phyloP scores from a whole-genome alignment of 1,284 basidiomycete genomes.

The Fistulina hepatica region DNA sequence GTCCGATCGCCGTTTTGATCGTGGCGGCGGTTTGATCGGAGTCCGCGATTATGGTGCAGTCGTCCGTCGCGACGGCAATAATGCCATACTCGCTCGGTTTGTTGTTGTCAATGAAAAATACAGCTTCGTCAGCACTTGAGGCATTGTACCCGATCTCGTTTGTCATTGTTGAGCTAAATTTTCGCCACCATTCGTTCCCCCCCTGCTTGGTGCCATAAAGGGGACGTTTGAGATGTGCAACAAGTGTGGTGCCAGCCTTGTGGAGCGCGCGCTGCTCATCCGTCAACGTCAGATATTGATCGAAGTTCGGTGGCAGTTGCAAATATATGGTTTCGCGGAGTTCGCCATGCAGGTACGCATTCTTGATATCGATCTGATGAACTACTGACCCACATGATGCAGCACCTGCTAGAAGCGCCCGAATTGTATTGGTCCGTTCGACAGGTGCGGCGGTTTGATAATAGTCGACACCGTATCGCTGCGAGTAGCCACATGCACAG shows the following conservation, averaged over 20 bases:
- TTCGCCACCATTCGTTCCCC: conserved; percentile 6
- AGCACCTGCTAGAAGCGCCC: too few species aligned
- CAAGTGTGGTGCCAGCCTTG: too few species aligned
- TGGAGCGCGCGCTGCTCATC: too few species aligned
- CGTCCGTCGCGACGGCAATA: conserved; percentile 22
- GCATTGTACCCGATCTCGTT: conserved; percentile 12
- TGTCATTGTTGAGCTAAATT: too few species aligned
- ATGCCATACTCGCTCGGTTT: conserved; percentile 13
- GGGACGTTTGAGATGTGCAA: conserved; percentile 1
- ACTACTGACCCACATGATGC: too few species aligned
- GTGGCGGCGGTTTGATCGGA: conserved; percentile 7
- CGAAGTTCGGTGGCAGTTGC: too few species aligned
- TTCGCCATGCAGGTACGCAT: too few species aligned
- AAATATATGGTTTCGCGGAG: too few species aligned
- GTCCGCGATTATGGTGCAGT: conserved; percentile 21
- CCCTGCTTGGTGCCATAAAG: conserved; percentile 7
- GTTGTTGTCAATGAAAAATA: conserved; percentile 9
- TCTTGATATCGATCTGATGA: too few species aligned
- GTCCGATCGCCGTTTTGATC: conserved; percentile 12
- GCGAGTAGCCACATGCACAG: conserved; percentile 2
- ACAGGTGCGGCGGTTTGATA: conserved; percentile 4
- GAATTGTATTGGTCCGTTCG: conserved; percentile 4
- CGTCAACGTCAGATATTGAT: too few species aligned
- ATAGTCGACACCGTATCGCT: conserved; percentile 17
- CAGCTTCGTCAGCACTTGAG: conserved; percentile 10